Conservation (phyloP, 352 stramenopile genomes). For the Phytopythium sindhum region DNA sequence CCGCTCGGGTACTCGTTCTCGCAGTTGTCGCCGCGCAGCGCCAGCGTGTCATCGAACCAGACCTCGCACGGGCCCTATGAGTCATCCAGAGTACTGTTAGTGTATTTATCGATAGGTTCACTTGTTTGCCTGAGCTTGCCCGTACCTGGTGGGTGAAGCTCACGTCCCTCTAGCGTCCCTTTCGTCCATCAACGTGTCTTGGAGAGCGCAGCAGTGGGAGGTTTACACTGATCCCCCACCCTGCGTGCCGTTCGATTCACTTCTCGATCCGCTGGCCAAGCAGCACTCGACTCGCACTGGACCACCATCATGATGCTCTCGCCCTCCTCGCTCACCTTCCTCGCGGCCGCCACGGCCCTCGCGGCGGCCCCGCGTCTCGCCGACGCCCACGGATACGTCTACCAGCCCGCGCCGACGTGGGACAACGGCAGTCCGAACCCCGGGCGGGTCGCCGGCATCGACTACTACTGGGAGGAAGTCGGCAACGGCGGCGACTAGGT, state of each 20-base stretch:
- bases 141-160: constrained; percentile 28
- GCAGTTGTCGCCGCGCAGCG: constrained; percentile 34
- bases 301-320: constrained; percentile 1
- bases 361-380: background rate
- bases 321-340: background rate
- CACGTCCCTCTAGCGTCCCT: constrained; percentile 21
- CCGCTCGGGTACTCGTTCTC: constrained; percentile 27
- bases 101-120: no score
- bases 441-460: background rate
- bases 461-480: constrained; percentile 26
- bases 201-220: no score
- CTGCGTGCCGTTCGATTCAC: constrained; percentile 4
- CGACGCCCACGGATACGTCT: constrained; percentile 8
- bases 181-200: no score
- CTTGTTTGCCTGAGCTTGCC: no score
- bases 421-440: background rate
- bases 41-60: constrained; percentile 40
- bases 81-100: constrained; percentile 3
- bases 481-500: constrained; percentile 24
- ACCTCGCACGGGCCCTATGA: constrained; percentile 36
- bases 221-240: no score
- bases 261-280: background rate
- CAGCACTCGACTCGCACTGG: background rate
- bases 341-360: background rate
- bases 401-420: constrained; percentile 8